Evolutionary conservation across 805 yeast genomes (phyloP), one percentile per base, ranked within the genome.

Genomic region (Kregervanrija delftensis): DNA sequence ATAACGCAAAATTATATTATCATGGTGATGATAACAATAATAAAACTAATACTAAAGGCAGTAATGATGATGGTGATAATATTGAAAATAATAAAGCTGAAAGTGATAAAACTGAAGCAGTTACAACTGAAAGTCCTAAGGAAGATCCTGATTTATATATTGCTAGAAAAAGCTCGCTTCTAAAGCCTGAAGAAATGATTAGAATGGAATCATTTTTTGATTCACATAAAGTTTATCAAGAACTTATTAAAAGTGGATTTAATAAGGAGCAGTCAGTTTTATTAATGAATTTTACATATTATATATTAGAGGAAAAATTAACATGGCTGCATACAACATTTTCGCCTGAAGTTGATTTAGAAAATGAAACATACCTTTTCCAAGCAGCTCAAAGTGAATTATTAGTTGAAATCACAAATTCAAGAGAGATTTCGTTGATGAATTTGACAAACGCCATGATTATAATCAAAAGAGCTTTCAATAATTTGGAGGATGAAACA

Each of bases 361-460:
- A 90, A 50, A 91, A 90, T 56, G 96, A 91, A 55, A 75, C 79
- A 16, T 93, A 91, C 58, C 65, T 93, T 11, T 90, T 88, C 61
- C 91, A 89, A 59, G 95, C 96, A 31, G 96, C 96, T 0, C 87
- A 87, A 49, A 83, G 90, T 44, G 98, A 91, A 61, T 65, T 91
- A 33, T 65, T 83, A 40, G 86, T 84, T 38, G 96, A 89, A 54
- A 77, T 89, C 17, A 79, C 83, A 35, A 73, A 81, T 35, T 75
- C 83, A 30, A 68, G 97, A 51, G 89, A 83, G 50, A 67, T 71
- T 11, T 86, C 86, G 49, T 69, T 84, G 43, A 81, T 80, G 51
- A 83, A 81, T 43, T 70, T 83, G 43, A 79, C 83, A 16, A 75
- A 79, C 47, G 78, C 80, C 39, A 75, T 84, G 36, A 81, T 84